phyloP scores from a whole-genome alignment of 1,139 yeast species.

The Hyphopichia wangnamkhiaoensis region DNA sequence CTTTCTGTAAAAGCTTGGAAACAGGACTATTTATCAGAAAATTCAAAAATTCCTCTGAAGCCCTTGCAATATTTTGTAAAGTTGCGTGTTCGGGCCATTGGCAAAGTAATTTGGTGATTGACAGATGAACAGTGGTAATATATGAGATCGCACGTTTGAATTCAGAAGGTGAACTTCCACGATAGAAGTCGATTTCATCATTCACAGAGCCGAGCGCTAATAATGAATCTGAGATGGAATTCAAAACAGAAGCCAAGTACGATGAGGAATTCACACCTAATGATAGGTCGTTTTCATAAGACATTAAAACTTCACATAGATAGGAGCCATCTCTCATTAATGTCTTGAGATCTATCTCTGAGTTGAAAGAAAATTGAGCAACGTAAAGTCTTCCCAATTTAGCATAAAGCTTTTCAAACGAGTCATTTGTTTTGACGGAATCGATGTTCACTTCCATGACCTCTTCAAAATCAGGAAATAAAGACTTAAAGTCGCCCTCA shows the following conservation, averaged over 20 bases:
- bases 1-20: slow-evolving; percentile 73
- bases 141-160: slow-evolving; percentile 58
- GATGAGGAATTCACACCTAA: slow-evolving; percentile 31
- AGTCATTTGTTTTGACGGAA: slow-evolving; percentile 17
- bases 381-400: slow-evolving; percentile 31
- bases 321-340: slow-evolving; percentile 46
- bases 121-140: slow-evolving; percentile 48
- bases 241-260: slow-evolving; percentile 44
- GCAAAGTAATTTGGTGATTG: slow-evolving; percentile 50
- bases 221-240: slow-evolving; percentile 32
- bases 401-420: slow-evolving; percentile 32
- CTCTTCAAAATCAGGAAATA: slow-evolving; percentile 90
- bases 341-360: slow-evolving; percentile 18
- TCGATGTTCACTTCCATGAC: slow-evolving; percentile 39
- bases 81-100: slow-evolving; percentile 98
- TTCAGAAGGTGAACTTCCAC: slow-evolving; percentile 63
- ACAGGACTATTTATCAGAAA: slow-evolving; percentile 71
- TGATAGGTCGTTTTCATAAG: slow-evolving; percentile 19
- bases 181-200: slow-evolving; percentile 60
- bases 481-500: slow-evolving; percentile 67
- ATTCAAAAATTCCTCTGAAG: slow-evolving; percentile 66
- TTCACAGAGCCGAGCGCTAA: slow-evolving; percentile 22
- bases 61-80: slow-evolving; percentile 62
- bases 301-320: slow-evolving; percentile 26
- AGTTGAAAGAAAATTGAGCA: slow-evolving; percentile 22